These are phyloP conservation scores for Nissolia schottii DNA, from an alignment of 306 rosid species.

Conservation along the genomic window DNA sequence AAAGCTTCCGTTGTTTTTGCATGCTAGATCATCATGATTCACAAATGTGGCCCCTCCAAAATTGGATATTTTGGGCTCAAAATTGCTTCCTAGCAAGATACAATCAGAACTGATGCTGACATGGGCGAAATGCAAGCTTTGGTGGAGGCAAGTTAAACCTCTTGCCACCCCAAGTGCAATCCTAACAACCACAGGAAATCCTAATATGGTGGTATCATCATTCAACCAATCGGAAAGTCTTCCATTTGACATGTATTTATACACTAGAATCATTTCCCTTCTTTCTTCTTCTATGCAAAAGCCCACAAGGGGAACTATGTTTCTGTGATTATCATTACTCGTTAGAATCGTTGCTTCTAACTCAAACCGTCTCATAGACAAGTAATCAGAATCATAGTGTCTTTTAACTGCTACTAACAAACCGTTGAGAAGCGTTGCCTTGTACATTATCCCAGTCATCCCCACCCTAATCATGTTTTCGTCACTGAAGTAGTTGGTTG, in stretches of 20 bases:
- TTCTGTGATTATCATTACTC: slow-evolving; percentile 19
- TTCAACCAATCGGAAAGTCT: slow-evolving; percentile 29
- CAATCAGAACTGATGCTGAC: not conserved
- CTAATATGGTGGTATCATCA: not conserved
- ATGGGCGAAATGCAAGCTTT: slow-evolving; percentile 13
- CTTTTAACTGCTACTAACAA: slow-evolving; percentile 31
- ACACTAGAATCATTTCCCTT: slow-evolving; percentile 18
- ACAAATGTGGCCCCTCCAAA: slow-evolving; percentile 7
- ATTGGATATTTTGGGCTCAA: slow-evolving; percentile 33
- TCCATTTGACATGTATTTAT: slow-evolving; percentile 32
- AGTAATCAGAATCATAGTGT: not conserved
- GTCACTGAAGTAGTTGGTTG: slow-evolving; percentile 21
- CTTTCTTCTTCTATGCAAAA: slow-evolving; percentile 13
- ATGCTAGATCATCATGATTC: not conserved
- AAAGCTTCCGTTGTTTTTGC: not conserved
- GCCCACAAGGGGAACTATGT: not conserved
- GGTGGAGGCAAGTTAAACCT: slow-evolving; percentile 36
- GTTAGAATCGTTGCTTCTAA: slow-evolving; percentile 14
- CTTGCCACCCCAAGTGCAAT: slow-evolving; percentile 38
- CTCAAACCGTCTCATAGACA: not conserved
- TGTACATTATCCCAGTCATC: slow-evolving; percentile 25
- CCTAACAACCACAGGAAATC: not conserved
- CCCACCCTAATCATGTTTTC: slow-evolving; percentile 22
- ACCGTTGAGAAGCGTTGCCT: slow-evolving; percentile 14
- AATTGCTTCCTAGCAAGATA: slow-evolving; percentile 25